A percentile compares a stretch with the other conserved stretches of the same genome.
Conservation (phyloP, 345 rosid species). For the Eucalyptus tenuipes region DNA sequence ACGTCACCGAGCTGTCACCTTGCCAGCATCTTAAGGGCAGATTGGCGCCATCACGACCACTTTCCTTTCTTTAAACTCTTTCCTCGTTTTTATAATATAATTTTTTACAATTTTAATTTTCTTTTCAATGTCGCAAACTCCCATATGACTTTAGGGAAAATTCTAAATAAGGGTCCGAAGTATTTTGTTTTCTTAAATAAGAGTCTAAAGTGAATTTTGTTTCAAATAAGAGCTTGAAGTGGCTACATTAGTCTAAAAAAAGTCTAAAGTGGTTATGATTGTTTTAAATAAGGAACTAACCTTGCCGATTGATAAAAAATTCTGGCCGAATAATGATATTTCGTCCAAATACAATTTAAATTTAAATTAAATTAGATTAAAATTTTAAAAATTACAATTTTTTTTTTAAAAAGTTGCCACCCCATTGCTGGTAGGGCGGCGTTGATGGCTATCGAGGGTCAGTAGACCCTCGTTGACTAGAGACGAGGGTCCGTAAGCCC, state of each 20-base stretch:
- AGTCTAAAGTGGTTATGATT: too few species aligned
- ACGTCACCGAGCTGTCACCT: background rate
- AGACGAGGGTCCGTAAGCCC: accelerated
- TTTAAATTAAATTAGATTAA: accelerated
- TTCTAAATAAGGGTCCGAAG: accelerated
- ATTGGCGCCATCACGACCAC: background rate
- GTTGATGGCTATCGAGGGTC: accelerated
- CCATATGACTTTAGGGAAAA: too few species aligned
- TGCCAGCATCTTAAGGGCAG: background rate
- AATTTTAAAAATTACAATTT: too few species aligned
- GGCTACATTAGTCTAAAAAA: too few species aligned
- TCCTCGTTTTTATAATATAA: too few species aligned
- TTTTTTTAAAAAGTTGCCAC: too few species aligned
- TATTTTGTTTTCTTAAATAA: too few species aligned
- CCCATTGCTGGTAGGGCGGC: accelerated
- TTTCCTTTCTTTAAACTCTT: background rate
- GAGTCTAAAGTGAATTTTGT: accelerated
- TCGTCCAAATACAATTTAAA: accelerated
- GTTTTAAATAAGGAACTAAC: too few species aligned
- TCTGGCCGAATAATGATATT: too few species aligned
- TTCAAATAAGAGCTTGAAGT: too few species aligned
- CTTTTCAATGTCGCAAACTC: background rate
- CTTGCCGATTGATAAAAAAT: accelerated
- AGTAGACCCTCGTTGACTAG: accelerated
- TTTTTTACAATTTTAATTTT: too few species aligned